Conservation (phyloP, 768 basidiomycete species). For the Macrolepiota albuminosa region DNA sequence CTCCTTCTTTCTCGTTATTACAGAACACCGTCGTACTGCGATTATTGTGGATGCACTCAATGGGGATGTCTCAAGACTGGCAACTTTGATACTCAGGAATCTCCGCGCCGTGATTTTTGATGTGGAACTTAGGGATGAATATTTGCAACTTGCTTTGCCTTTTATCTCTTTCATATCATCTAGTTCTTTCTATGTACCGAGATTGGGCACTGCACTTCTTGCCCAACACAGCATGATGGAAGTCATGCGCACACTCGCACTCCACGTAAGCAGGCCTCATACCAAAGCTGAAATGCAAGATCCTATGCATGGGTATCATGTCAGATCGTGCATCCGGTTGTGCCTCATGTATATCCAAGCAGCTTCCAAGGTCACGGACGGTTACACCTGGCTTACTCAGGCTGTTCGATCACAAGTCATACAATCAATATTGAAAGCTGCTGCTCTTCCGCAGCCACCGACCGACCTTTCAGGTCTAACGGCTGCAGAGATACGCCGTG, state of each 20-base stretch:
- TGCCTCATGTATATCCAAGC: conserved; percentile 1
- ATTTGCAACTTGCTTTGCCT: neutral
- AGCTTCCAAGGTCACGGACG: neutral
- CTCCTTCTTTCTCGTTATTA: neutral
- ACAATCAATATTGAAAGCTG: conserved; percentile 2
- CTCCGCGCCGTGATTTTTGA: neutral
- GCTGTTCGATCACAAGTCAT: conserved; percentile 4
- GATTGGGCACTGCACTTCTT: conserved; percentile 3
- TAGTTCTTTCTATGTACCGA: neutral
- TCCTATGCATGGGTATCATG: neutral
- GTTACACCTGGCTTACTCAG: conserved; percentile 8
- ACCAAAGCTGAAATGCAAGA: neutral
- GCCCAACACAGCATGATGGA: conserved; percentile 6
- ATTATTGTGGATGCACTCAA: neutral
- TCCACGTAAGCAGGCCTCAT: neutral
- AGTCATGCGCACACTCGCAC: conserved; percentile 3
- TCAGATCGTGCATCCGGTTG: neutral
- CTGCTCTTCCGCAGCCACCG: neutral
- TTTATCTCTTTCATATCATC: neutral
- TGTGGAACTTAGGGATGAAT: neutral
- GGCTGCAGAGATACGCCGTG: neutral
- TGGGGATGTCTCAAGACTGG: conserved; percentile 3
- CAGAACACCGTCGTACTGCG: neutral
- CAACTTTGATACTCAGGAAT: neutral
- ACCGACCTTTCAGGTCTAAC: neutral